A percentile compares a stretch with the other conserved stretches of the same genome.
phyloP scores from a whole-genome alignment of 1,284 basidiomycete species.

The Porogramme epimiltina region DNA sequence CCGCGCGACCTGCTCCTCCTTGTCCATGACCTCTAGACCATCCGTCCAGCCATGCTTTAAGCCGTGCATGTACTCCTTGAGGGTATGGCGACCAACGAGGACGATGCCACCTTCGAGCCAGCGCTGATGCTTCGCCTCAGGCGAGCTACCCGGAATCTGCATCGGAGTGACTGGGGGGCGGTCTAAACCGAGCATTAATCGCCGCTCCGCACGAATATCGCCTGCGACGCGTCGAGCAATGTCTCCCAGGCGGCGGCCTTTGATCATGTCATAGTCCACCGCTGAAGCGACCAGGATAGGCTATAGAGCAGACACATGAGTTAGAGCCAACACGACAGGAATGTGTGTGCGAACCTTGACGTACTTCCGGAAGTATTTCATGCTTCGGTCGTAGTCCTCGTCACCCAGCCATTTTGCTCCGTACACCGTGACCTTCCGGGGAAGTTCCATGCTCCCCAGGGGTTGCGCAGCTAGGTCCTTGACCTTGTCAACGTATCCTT shows the following conservation, averaged over 20 bases:
- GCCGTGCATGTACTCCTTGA: constrained; percentile 95
- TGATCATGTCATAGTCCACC: constrained; percentile 87
- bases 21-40: constrained; percentile 67
- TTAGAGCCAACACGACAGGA: constrained; percentile 6
- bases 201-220: constrained; percentile 67
- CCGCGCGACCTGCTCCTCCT: constrained; percentile 75
- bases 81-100: constrained; percentile 87
- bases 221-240: constrained; percentile 78
- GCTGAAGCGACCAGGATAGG: constrained; percentile 94
- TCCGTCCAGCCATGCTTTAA: constrained; percentile 87
- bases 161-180: constrained; percentile 43
- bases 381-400: constrained; percentile 84
- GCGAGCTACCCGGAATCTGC: constrained; percentile 59
- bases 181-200: constrained; percentile 66
- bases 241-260: constrained; percentile 85
- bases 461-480: constrained; percentile 73
- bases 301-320: constrained; percentile 42
- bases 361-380: constrained; percentile 93
- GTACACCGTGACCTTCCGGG: constrained; percentile 86
- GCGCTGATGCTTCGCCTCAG: constrained; percentile 56
- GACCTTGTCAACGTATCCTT: constrained; percentile 82
- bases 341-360: constrained; percentile 73
- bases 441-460: constrained; percentile 65
- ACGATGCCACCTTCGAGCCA: constrained; percentile 84
- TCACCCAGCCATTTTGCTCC: constrained; percentile 93